Conservation (phyloP, 1,284 basidiomycete species). For the Cutaneotrichosporon mucoides region DNA sequence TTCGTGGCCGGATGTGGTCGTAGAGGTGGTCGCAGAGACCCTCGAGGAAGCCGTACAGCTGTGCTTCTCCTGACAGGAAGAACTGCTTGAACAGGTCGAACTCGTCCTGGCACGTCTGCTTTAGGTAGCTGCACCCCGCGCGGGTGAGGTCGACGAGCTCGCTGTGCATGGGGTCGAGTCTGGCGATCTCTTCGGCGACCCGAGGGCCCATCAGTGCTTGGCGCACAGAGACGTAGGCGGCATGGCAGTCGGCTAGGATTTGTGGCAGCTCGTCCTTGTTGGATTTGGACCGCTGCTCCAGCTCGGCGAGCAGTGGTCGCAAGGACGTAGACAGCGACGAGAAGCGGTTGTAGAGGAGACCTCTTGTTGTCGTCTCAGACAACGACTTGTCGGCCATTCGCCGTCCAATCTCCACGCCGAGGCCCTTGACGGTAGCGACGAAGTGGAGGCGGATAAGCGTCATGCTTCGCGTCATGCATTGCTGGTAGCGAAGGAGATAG, state of each 20-base stretch:
- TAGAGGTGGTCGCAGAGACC: slow-evolving; percentile 86
- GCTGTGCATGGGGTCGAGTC: slow-evolving; percentile 68
- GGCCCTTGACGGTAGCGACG: slow-evolving; percentile 68
- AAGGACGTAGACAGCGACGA: slow-evolving; percentile 64
- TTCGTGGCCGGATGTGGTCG: slow-evolving; percentile 86
- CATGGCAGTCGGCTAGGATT: slow-evolving; percentile 75
- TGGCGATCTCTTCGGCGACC: slow-evolving; percentile 72
- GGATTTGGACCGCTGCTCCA: slow-evolving; percentile 67
- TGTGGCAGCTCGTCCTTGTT: slow-evolving; percentile 68
- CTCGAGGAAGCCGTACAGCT: slow-evolving; percentile 80
- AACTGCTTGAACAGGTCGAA: slow-evolving; percentile 77
- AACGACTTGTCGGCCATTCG: slow-evolving; percentile 74
- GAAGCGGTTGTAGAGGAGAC: slow-evolving; percentile 85
- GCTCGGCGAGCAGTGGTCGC: slow-evolving; percentile 70
- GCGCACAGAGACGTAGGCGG: slow-evolving; percentile 70
- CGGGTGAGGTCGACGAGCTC: slow-evolving; percentile 84
- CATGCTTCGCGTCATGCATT: slow-evolving; percentile 93
- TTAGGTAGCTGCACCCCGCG: slow-evolving; percentile 82
- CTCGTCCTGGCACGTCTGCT: slow-evolving; percentile 81
- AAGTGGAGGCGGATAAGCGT: slow-evolving; percentile 94
- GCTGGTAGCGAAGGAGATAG: slow-evolving; percentile 86
- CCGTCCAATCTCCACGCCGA: slow-evolving; percentile 68
- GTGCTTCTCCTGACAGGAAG: slow-evolving; percentile 76
- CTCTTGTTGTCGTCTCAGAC: slow-evolving; percentile 72
- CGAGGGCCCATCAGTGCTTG: slow-evolving; percentile 65